Evolutionary conservation across 371 early-diverging fungal genomes (phyloP), one percentile per base, ranked within the genome.

Genomic region (Blakeslea trispora): DNA sequence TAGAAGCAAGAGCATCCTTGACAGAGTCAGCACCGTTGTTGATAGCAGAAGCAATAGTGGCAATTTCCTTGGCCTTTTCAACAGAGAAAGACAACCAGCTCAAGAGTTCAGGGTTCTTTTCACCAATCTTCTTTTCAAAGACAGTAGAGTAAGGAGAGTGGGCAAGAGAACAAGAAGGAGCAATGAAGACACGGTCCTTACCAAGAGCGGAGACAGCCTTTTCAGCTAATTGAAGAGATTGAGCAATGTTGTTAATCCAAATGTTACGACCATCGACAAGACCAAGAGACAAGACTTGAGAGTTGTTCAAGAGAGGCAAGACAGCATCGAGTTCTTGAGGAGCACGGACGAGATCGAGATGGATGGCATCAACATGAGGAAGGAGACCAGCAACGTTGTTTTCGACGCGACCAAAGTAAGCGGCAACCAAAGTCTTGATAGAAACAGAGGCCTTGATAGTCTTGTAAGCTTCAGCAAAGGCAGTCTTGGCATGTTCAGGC

Each of bases 221-320:
- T 59, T 83, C 62, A 60, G 86, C 91, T 34, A 83, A 63, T 31
- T 72, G 75, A 41, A 95, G 80, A 57, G 92, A 90, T 54, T 79
- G 73, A 63, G 71, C 80, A 46, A 95, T 73, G 81, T 96, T 89
- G 64, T 90, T 81, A 82, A 92, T 94, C 98, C 98, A 97, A 75
- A 97, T 87, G 86, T 97, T 97, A 68, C 98, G 92, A 48, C 98
- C 98, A 74, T 96, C 86, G 63, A 95, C 80, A 45, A 96, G 81
- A 72, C 97, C 97, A 51, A 93, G 82, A 21, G 96, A 95, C 44
- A 96, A 78, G 49, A 80, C 63, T 64, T 89, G 83, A 46, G 72
- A 64, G 61, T 70, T 67, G 24, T 68, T 61, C 48, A 82, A 69
- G 37, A 88, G 58, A 59, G 78, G 71, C 55, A 91, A 68, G 47